Evolutionary conservation across 805 yeast species (phyloP).

Genomic region (Metschnikowia lachancei): DNA sequence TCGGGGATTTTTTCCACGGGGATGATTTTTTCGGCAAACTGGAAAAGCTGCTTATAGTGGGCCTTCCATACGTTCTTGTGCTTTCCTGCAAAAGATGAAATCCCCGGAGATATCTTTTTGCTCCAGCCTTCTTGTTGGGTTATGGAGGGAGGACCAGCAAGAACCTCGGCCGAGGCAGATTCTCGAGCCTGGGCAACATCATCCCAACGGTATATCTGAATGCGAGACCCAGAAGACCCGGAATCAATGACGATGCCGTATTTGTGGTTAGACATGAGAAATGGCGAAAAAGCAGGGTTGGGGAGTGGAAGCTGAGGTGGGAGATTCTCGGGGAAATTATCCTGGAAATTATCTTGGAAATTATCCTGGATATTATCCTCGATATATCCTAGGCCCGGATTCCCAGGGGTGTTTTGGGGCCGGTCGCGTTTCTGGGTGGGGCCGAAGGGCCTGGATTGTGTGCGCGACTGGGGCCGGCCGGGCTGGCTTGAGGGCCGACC

Average conservation of each 20-base stretch:
- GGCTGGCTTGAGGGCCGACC: no score
- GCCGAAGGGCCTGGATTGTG: no score
- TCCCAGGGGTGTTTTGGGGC: no score
- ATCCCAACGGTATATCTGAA: constrained; percentile 80
- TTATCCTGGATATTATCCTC: no score
- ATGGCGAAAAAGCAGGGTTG: background rate
- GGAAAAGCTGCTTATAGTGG: constrained; percentile 65
- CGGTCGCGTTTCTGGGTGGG: no score
- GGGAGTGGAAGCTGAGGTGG: background rate
- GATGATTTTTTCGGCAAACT: constrained; percentile 66
- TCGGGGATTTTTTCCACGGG: constrained; percentile 57
- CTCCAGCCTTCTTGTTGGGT: constrained; percentile 67
- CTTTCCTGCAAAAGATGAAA: constrained; percentile 56
- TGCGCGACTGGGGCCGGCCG: no score
- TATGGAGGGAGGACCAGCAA: constrained; percentile 66
- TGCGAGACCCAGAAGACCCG: constrained; percentile 92
- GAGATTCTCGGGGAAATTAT: no score
- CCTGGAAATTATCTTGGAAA: no score
- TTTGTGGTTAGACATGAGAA: constrained; percentile 20
- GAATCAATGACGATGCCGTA: constrained; percentile 93
- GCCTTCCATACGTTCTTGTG: constrained; percentile 61
- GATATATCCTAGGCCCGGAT: no score
- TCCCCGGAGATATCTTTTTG: constrained; percentile 75
- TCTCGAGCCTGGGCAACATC: constrained; percentile 32
- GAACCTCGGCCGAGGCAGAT: constrained; percentile 29